A percentile compares a stretch with the other conserved stretches of the same genome.
Evolutionary conservation across 179 eudicot genomes (phyloP).

Genomic region (Nepenthes alata): DNA sequence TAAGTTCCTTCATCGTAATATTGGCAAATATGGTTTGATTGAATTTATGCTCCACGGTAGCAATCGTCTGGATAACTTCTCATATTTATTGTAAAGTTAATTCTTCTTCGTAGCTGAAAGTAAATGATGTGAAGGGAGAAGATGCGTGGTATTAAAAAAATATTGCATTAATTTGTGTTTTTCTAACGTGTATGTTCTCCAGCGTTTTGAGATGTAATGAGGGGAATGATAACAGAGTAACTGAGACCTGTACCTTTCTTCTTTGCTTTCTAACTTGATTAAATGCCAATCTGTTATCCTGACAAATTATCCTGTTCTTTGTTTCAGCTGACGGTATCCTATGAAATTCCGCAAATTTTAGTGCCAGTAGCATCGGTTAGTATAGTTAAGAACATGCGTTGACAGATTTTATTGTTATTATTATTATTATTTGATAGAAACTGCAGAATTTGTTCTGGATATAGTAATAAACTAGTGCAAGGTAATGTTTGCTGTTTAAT

Average conservation of each 20-base stretch:
- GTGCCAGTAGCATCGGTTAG: conserved; percentile 93
- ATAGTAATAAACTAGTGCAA: background rate
- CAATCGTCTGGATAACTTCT: too few species aligned
- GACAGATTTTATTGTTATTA: background rate
- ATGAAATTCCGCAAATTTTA: conserved; percentile 82
- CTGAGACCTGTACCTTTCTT: background rate
- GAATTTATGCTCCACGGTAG: too few species aligned
- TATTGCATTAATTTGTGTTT: too few species aligned
- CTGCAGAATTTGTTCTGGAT: too few species aligned
- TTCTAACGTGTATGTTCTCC: too few species aligned
- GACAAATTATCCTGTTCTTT: conserved; percentile 2
- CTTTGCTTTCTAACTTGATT: conserved; percentile 3
- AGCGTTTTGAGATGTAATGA: too few species aligned
- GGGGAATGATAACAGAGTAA: too few species aligned
- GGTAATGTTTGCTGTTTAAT: background rate
- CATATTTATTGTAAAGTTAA: too few species aligned
- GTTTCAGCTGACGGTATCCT: conserved; percentile 85
- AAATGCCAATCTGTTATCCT: background rate
- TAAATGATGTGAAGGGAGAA: too few species aligned
- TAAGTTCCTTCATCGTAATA: background rate
- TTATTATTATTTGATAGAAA: too few species aligned
- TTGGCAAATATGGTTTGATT: background rate
- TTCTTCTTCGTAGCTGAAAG: too few species aligned
- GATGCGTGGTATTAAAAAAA: too few species aligned
- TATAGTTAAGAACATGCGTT: conserved; percentile 1